Base-by-base conservation (phyloP, 179 eudicot species). In the Silene noctiflora region DNA sequence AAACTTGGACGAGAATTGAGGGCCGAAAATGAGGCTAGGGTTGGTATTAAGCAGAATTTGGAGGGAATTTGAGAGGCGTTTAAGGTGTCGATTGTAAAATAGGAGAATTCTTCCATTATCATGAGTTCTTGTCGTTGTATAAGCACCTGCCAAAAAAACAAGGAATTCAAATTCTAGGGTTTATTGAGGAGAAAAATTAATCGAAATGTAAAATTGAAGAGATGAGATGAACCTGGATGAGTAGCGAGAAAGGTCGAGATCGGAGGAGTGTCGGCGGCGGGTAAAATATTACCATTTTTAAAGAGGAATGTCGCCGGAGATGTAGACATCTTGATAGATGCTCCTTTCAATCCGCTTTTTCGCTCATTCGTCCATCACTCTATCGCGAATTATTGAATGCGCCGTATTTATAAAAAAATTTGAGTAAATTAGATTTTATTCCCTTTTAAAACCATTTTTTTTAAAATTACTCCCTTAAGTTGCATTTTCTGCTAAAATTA, bases 41-140 rank as follows among this genome's bases (percentile, higher is more conserved):
- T 81, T 84, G 0, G 85, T 64, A 67, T 74, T 80, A 53, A 82
- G 80, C 17, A 95, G 82, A 22, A 89, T 76, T 75, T 60, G 84
- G 21, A 91, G 81, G 3, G 99, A 95, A 58, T 87, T 82, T 11
- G 93, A 84, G 64, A 95, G 90, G 42, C 97, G 85, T 1, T 67
- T 85, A 35, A 89, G 69, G 59, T 95, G 99, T 24, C 97, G 86
- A 35, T 91, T 89, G 91, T 94, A 95, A 80, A 91, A 94, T 58
- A 92, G 81, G 74, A 95, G 42, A 69, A 73, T 33, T 20, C 85
- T 81, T 29, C 84, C 89, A 61, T 88, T 80, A 78, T 76, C 82
- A 83, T 89, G 86, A 21, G 99, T 95, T 60, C 99, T 90, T 63
- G 96, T 88, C n/a, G 97, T 91, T 17, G 99, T 95, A 82, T 95